A percentile compares a stretch with the other conserved stretches of the same genome.
phyloP scores from a whole-genome alignment of 179 eudicot genomes.

The Heliamphora pulchella region DNA sequence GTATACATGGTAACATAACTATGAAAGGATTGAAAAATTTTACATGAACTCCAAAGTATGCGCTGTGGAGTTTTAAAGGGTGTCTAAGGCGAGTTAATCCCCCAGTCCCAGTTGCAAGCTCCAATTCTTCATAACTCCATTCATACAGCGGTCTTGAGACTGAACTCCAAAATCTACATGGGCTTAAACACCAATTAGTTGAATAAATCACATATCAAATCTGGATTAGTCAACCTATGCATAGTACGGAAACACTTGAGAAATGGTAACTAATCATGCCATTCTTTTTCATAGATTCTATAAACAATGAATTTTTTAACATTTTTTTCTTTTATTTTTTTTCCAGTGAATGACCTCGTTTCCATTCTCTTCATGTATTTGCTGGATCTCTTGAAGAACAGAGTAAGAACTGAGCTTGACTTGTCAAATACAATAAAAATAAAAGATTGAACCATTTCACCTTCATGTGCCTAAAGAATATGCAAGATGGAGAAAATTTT shows the following conservation, averaged over 20 bases:
- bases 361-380: background rate
- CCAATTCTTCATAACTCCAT: constrained; percentile 67
- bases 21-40: constrained; percentile 19
- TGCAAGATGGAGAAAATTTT: background rate
- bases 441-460: background rate
- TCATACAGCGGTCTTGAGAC: constrained; percentile 26
- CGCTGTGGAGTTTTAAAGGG: constrained; percentile 55
- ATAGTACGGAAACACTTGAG: background rate
- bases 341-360: background rate
- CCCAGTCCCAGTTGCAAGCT: constrained; percentile 62
- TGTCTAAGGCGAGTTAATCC: constrained; percentile 40
- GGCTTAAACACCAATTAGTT: background rate
- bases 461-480: background rate
- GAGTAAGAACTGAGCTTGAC: background rate
- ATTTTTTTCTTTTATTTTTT: too few species aligned
- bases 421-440: background rate
- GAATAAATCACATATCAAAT: background rate
- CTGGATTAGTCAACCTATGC: background rate
- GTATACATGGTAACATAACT: constrained; percentile 6
- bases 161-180: constrained; percentile 20
- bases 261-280: background rate
- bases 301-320: background rate
- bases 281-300: constrained; percentile 8
- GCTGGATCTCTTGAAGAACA: background rate
- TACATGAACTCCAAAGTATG: constrained; percentile 74